Evolutionary conservation across 345 rosid genomes (phyloP).

Genomic region (Hibiscus syriacus): DNA sequence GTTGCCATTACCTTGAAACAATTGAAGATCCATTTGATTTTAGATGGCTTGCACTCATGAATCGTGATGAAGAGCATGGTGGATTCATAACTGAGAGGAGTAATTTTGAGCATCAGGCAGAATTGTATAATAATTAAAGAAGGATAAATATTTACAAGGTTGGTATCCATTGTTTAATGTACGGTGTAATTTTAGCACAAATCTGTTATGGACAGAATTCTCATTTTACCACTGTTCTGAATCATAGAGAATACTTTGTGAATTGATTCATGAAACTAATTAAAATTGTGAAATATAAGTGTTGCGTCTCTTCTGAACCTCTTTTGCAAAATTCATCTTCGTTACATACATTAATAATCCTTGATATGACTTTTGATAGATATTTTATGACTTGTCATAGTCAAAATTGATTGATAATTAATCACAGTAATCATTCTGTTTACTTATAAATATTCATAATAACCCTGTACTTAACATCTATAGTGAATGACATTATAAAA

Average conservation of each 20-base stretch:
- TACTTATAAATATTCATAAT: no score
- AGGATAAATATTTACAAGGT: slow-evolving; percentile 30
- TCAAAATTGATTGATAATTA: no score
- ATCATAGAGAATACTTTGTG: not conserved
- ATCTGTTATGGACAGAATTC: slow-evolving; percentile 41
- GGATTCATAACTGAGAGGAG: not conserved
- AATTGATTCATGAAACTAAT: slow-evolving; percentile 5
- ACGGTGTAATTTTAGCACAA: slow-evolving; percentile 35
- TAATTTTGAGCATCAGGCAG: slow-evolving; percentile 7
- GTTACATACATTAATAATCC: no score
- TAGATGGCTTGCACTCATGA: slow-evolving; percentile 18
- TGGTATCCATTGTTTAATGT: slow-evolving; percentile 57
- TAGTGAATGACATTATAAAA: no score
- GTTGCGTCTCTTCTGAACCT: no score
- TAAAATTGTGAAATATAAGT: not conserved
- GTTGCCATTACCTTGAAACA: slow-evolving; percentile 33
- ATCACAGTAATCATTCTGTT: no score
- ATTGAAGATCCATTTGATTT: slow-evolving; percentile 40
- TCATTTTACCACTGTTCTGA: slow-evolving; percentile 3
- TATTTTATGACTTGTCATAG: no score
- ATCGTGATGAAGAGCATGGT: slow-evolving; percentile 2
- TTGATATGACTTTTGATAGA: no score
- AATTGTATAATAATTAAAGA: slow-evolving; percentile 14
- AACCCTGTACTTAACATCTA: no score
- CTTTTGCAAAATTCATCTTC: no score